Conservation (phyloP, 306 rosid genomes). For the Dryas octopetala region DNA sequence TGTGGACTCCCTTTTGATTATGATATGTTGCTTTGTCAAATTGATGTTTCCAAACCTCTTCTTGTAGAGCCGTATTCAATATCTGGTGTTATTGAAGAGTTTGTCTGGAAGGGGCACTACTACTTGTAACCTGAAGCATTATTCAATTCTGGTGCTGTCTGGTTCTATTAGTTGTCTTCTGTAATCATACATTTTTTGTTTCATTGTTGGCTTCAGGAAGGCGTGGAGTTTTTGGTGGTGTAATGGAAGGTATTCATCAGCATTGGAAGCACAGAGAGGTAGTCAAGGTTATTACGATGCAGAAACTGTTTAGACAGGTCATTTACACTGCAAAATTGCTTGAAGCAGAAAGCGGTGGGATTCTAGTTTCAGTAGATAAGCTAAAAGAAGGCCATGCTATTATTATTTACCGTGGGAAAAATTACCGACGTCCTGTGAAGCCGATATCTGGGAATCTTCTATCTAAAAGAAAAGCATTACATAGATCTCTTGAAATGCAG, state of each 20-base stretch:
- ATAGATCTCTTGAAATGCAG: constrained; percentile 76
- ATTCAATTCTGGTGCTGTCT: neutral
- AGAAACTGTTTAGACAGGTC: constrained; percentile 54
- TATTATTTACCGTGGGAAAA: constrained; percentile 83
- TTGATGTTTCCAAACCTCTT: neutral
- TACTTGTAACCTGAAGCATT: neutral
- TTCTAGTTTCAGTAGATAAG: constrained; percentile 73
- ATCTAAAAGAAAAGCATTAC: constrained; percentile 70
- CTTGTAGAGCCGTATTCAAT: neutral
- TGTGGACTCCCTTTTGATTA: neutral
- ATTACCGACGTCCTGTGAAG: constrained; percentile 56
- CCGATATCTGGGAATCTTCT: constrained; percentile 49
- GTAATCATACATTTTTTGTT: constrained; percentile 10
- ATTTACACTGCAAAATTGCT: constrained; percentile 59
- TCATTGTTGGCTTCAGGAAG: constrained; percentile 57
- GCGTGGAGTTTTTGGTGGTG: constrained; percentile 84
- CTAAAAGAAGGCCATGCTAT: constrained; percentile 74
- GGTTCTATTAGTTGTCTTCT: neutral
- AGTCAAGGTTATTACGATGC: constrained; percentile 83
- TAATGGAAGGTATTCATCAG: constrained; percentile 77
- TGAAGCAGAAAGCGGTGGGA: constrained; percentile 81
- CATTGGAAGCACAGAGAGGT: constrained; percentile 93
- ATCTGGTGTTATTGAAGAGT: neutral
- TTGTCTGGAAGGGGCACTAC: neutral
- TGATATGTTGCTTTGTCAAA: neutral